These are phyloP conservation scores for Vitis rotundifolia DNA, from an alignment of 164 flowering plant genomes.

Conservation along the genomic window DNA sequence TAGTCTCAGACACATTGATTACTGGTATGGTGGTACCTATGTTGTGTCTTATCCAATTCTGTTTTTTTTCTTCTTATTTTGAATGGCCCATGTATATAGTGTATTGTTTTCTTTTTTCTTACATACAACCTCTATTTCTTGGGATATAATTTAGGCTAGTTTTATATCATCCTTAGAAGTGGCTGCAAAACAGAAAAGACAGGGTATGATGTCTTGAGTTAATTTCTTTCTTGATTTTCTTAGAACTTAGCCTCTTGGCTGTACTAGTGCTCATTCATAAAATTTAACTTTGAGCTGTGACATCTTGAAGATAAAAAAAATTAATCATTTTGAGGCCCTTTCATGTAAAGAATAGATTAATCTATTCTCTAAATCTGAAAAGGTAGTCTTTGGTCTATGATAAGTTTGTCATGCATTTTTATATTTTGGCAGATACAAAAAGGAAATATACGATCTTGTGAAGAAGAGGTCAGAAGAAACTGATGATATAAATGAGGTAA, in stretches of 20 bases:
- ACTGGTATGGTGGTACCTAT: too few species aligned
- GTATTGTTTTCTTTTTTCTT: too few species aligned
- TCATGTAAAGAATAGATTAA: too few species aligned
- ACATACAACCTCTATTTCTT: background rate
- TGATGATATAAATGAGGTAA: constrained; percentile 70
- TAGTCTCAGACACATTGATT: too few species aligned
- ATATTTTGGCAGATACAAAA: constrained; percentile 62
- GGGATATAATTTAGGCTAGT: background rate
- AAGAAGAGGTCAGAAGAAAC: constrained; percentile 70
- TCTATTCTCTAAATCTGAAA: background rate
- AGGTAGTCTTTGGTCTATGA: background rate
- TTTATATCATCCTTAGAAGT: background rate
- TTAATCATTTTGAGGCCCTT: too few species aligned
- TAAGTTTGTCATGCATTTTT: background rate
- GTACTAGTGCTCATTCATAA: background rate
- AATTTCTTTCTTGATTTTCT: background rate
- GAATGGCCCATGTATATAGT: too few species aligned
- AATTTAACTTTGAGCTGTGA: background rate
- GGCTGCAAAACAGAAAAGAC: background rate
- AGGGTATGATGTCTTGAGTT: background rate
- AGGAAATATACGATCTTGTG: constrained; percentile 74
- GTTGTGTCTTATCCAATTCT: too few species aligned
- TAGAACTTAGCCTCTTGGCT: background rate
- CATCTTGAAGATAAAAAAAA: too few species aligned
- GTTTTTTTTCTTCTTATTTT: too few species aligned